These are phyloP conservation scores for Coemansia sp. DNA, from an alignment of 192 early-diverging fungal genomes.

Conservation along the genomic window DNA sequence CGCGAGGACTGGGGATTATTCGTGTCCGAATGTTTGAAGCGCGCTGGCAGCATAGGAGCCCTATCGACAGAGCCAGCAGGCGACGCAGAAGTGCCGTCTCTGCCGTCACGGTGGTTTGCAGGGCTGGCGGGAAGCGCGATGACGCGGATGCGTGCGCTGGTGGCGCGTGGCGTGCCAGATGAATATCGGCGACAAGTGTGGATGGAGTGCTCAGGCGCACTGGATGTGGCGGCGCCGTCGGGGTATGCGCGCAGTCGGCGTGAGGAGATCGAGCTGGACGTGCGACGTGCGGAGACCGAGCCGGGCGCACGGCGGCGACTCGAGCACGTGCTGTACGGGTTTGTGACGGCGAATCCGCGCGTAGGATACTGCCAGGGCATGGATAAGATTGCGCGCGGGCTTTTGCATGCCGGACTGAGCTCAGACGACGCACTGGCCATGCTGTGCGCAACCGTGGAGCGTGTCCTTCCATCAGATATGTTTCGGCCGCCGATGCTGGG, in stretches of 20 bases:
- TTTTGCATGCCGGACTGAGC: constrained; percentile 52
- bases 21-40: constrained; percentile 21
- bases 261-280: constrained; percentile 51
- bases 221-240: constrained; percentile 12
- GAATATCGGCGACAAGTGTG: constrained; percentile 41
- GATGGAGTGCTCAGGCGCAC: constrained; percentile 45
- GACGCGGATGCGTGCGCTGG: constrained; percentile 20
- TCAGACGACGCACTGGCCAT: constrained; percentile 52
- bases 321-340: constrained; percentile 41
- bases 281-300: constrained; percentile 26
- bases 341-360: constrained; percentile 32
- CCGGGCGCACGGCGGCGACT: constrained; percentile 1
- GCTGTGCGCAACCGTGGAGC: constrained; percentile 50
- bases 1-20: constrained; percentile 37
- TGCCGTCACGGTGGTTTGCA: constrained; percentile 28
- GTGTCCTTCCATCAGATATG: constrained; percentile 53
- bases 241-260: neutral
- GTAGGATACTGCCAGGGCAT: constrained; percentile 64
- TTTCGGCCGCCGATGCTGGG: constrained; percentile 56
- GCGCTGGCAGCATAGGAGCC: neutral
- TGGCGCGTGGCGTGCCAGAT: constrained; percentile 27
- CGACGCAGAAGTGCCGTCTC: constrained; percentile 17
- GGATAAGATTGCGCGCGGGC: constrained; percentile 56
- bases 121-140: constrained; percentile 3
- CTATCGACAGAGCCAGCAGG: neutral